These are phyloP conservation scores for Nicotiana rustica DNA, from an alignment of 305 asterid species.

Conservation along the genomic window DNA sequence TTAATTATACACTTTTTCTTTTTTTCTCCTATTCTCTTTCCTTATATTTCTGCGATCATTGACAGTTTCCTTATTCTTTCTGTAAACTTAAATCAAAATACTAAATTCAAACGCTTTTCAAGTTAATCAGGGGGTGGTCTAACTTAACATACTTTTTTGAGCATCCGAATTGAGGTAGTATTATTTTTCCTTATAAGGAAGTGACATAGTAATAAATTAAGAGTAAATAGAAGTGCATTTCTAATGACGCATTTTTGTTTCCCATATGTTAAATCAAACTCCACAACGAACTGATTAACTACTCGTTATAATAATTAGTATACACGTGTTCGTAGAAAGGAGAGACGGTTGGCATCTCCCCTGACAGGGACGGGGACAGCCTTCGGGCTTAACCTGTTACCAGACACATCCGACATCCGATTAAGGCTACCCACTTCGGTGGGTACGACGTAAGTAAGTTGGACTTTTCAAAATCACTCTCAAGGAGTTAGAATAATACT, in stretches of 20 bases:
- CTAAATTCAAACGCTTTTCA: neutral
- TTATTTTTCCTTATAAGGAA: neutral
- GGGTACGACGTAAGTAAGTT: neutral
- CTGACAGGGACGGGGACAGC: conserved; percentile 45
- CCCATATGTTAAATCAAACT: neutral
- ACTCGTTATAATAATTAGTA: neutral
- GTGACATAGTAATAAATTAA: neutral
- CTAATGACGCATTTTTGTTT: conserved; percentile 3
- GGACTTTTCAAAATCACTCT: too few species aligned
- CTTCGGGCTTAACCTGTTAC: conserved; percentile 37
- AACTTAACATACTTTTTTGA: neutral
- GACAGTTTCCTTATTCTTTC: too few species aligned
- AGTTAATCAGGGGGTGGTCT: neutral
- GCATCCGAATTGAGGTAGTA: neutral
- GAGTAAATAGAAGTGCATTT: neutral
- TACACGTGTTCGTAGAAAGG: conserved; percentile 45
- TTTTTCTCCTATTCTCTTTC: too few species aligned
- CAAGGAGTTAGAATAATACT: too few species aligned
- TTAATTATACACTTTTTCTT: too few species aligned
- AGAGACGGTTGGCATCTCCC: conserved; percentile 52
- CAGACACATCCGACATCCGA: conserved; percentile 42
- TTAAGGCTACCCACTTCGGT: conserved; percentile 47
- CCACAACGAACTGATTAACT: neutral
- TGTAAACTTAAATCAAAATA: neutral
- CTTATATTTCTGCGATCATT: too few species aligned